phyloP scores from a whole-genome alignment of 352 stramenopile genomes.

The Blastocystis sp. region DNA sequence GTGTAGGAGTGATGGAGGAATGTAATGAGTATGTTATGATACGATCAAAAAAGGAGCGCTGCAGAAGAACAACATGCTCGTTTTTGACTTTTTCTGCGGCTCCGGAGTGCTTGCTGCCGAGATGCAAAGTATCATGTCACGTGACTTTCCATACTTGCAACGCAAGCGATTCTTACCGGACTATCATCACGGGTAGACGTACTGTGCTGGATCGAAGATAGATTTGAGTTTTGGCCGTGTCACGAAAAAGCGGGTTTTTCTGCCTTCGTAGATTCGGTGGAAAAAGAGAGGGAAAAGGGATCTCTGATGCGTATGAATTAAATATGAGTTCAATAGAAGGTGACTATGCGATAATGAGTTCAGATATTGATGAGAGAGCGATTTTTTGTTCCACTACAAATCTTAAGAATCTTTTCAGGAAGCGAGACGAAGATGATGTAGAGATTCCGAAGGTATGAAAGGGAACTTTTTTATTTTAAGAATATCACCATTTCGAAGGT shows the following conservation, averaged over 20 bases:
- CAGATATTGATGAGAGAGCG: not conserved
- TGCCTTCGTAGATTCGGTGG: not conserved
- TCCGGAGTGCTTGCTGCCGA: conserved; percentile 1
- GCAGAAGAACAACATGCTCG: conserved; percentile 28
- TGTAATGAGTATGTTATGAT: conserved; percentile 7
- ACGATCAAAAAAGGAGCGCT: not conserved
- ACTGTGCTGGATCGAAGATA: not conserved
- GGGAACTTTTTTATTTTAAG: not conserved
- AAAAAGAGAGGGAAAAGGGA: not conserved
- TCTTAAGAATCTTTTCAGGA: not conserved
- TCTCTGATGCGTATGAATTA: not conserved
- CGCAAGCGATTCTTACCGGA: not conserved
- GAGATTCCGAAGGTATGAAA: not conserved
- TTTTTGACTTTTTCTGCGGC: conserved; percentile 56
- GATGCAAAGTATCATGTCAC: not conserved
- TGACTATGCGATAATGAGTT: conserved; percentile 19
- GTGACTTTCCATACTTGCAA: conserved; percentile 43
- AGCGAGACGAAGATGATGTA: not conserved
- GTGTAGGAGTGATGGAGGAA: not conserved
- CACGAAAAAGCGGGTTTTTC: not conserved
- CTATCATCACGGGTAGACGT: not conserved
- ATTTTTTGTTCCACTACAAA: conserved; percentile 41
- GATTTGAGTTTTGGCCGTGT: conserved; percentile 24
- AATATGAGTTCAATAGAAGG: not conserved
- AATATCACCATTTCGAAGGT: not conserved